Percentiles rank a stretch among this genome's conserved stretches.
Evolutionary conservation across 768 basidiomycete species (phyloP).

Genomic region (Hygrocybe punicea): DNA sequence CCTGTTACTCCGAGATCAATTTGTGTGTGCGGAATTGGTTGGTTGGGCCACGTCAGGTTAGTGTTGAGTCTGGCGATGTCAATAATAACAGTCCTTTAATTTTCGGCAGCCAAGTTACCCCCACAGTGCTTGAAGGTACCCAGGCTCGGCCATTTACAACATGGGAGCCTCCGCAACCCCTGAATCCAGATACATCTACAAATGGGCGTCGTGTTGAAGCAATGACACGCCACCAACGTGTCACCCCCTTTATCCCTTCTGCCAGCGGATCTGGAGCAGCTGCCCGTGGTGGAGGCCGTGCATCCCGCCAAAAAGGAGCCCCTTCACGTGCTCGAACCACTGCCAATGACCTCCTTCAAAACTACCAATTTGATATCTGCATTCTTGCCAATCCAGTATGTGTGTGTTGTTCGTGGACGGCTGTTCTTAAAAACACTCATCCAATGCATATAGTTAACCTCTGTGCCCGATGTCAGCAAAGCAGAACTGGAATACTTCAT

Average conservation of each 20-base stretch:
- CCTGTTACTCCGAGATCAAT: background rate
- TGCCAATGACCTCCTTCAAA: background rate
- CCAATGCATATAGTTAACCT: background rate
- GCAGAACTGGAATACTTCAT: background rate
- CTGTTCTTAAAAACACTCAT: background rate
- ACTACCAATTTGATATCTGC: background rate
- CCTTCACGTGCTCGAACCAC: background rate
- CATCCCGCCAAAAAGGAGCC: background rate
- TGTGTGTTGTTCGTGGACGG: background rate
- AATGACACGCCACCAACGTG: background rate
- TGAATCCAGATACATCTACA: background rate
- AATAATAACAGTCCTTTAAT: background rate
- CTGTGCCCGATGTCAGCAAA: background rate
- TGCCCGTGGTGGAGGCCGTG: background rate
- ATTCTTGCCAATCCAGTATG: background rate
- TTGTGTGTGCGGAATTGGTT: background rate
- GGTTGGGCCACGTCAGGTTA: background rate
- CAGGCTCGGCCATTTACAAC: background rate
- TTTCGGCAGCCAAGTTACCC: too few relatives aligned
- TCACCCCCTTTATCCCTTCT: background rate
- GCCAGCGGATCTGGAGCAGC: background rate
- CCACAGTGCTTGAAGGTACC: background rate
- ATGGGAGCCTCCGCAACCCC: conserved; percentile 1
- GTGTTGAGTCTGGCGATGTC: background rate
- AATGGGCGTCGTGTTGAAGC: background rate